Percentiles rank a stretch among this genome's conserved stretches.
phyloP scores from a whole-genome alignment of 768 basidiomycete genomes.

The Hirschioporus abietinus region DNA sequence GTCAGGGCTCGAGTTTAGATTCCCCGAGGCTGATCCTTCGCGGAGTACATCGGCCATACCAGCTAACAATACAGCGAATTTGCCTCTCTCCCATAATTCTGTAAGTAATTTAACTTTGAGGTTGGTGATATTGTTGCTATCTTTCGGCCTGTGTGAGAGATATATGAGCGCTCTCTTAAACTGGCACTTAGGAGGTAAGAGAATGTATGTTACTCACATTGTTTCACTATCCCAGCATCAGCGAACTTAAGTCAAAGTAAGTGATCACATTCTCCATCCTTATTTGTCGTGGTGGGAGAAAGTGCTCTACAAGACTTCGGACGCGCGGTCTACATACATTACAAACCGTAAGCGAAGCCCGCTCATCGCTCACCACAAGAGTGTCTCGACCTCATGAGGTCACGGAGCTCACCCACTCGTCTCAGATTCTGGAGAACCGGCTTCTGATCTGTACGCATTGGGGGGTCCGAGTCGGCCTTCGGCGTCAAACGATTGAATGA shows the following conservation, averaged over 20 bases:
- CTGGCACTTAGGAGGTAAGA: too few relatives aligned
- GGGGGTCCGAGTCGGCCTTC: neutral
- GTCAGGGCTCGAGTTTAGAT: neutral
- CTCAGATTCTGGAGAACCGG: neutral
- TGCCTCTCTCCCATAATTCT: too few relatives aligned
- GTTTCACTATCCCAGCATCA: neutral
- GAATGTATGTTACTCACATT: neutral
- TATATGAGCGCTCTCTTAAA: too few relatives aligned
- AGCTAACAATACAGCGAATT: neutral
- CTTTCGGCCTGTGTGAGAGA: too few relatives aligned
- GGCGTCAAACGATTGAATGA: too few relatives aligned
- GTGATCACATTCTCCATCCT: neutral
- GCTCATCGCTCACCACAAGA: neutral
- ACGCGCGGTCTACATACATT: neutral
- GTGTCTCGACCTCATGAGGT: neutral
- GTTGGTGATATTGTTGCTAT: too few relatives aligned
- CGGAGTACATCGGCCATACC: neutral
- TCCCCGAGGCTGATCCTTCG: neutral
- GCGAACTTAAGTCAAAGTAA: neutral
- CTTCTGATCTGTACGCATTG: neutral
- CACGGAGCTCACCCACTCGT: neutral
- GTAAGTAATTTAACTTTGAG: too few relatives aligned
- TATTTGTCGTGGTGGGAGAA: neutral
- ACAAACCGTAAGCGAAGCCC: neutral
- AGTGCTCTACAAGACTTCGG: neutral